These are phyloP conservation scores for Evernia prunastri DNA, from an alignment of 495 filamentous ascomycete genomes.

Conservation along the genomic window DNA sequence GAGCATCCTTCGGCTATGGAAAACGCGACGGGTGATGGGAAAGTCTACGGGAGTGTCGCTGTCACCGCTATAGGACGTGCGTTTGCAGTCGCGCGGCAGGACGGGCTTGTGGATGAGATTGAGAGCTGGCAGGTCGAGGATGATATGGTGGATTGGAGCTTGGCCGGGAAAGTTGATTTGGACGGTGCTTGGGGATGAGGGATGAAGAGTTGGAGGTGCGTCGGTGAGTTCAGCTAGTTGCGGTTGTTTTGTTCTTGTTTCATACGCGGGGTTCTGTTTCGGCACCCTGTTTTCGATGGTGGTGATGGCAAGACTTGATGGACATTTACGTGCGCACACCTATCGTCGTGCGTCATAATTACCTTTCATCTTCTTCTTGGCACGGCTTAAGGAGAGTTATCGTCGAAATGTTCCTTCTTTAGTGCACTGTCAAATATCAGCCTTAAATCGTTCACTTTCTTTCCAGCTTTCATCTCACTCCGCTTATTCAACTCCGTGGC, in stretches of 20 bases:
- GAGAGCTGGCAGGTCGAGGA: slow-evolving; percentile 24
- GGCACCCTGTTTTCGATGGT: too few species aligned
- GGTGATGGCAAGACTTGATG: background rate
- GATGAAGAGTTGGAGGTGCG: background rate
- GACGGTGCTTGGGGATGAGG: slow-evolving; percentile 21
- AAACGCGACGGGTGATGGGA: slow-evolving; percentile 20
- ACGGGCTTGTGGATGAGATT: slow-evolving; percentile 21
- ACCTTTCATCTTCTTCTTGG: too few species aligned
- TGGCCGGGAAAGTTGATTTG: slow-evolving; percentile 22
- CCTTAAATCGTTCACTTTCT: too few species aligned
- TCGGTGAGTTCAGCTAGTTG: background rate
- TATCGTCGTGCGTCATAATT: too few species aligned
- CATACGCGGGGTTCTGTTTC: too few species aligned
- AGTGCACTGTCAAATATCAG: too few species aligned
- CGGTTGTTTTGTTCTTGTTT: background rate
- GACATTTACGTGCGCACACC: background rate
- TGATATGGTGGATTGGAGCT: slow-evolving; percentile 24
- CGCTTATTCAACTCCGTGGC: too few species aligned
- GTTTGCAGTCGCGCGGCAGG: slow-evolving; percentile 22
- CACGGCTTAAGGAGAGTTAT: too few species aligned
- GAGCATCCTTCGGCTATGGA: slow-evolving; percentile 22
- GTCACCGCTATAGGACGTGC: slow-evolving; percentile 24
- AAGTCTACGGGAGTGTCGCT: slow-evolving; percentile 18
- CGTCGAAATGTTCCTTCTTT: too few species aligned
- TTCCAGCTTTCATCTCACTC: too few species aligned